Conservation (phyloP, 2,329 filamentous ascomycete species). For the Blastomyces parvus region DNA sequence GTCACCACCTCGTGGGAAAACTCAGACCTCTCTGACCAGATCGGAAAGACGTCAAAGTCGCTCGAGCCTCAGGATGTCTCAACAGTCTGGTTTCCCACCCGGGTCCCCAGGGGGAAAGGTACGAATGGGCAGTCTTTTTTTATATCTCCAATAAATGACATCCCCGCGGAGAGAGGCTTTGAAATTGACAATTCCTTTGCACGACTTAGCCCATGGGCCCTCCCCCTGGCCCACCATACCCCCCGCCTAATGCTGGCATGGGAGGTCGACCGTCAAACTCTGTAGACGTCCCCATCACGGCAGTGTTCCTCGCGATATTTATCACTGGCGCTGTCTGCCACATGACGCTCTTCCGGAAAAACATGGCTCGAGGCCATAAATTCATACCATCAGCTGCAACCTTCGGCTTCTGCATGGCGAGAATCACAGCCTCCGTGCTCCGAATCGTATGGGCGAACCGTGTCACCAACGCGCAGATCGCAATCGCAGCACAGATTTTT, state of each 20-base stretch:
- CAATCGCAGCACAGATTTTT: slow-evolving; percentile 56
- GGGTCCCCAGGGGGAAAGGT: background rate
- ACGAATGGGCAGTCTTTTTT: background rate
- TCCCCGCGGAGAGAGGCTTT: background rate
- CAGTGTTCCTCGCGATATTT: slow-evolving; percentile 50
- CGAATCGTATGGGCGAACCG: slow-evolving; percentile 48
- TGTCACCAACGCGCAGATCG: slow-evolving; percentile 37
- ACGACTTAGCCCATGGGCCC: background rate
- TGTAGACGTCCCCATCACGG: slow-evolving; percentile 56
- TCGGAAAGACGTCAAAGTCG: background rate
- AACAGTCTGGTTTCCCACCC: background rate
- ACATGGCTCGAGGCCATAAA: slow-evolving; percentile 37
- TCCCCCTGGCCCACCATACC: slow-evolving; percentile 23
- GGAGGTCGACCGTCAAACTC: slow-evolving; percentile 44
- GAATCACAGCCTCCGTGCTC: slow-evolving; percentile 40
- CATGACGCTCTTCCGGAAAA: slow-evolving; percentile 39
- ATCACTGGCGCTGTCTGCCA: slow-evolving; percentile 34
- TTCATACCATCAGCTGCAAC: slow-evolving; percentile 40
- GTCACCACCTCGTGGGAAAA: background rate
- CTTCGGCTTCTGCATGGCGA: slow-evolving; percentile 44
- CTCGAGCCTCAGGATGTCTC: background rate
- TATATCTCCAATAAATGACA: background rate
- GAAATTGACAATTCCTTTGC: background rate
- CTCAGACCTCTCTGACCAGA: background rate
- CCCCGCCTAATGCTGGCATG: slow-evolving; percentile 23